Percentiles rank a stretch among this genome's conserved stretches.
phyloP scores from a whole-genome alignment of 345 rosid species.

The Trapa incisa region DNA sequence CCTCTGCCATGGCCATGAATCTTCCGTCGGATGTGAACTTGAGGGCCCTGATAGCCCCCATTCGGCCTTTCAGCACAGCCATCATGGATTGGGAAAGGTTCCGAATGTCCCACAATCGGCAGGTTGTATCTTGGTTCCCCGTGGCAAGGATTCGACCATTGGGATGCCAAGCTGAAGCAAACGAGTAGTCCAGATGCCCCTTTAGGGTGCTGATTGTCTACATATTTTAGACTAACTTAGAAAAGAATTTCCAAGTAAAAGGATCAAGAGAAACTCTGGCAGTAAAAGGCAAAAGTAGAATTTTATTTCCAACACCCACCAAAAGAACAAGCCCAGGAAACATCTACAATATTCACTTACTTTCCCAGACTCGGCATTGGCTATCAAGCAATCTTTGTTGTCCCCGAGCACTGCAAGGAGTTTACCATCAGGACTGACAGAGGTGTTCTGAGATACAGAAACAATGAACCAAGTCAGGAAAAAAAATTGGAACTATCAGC shows the following conservation, averaged over 20 bases:
- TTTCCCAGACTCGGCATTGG: conserved; percentile 71
- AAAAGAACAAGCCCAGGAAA: not conserved
- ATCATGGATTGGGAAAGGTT: conserved; percentile 47
- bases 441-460: conserved; percentile 36
- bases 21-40: no score
- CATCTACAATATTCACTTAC: conserved; percentile 12
- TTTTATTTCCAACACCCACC: no score
- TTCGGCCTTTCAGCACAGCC: conserved; percentile 64
- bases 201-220: conserved; percentile 34
- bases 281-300: not conserved
- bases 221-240: not conserved
- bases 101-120: conserved; percentile 88
- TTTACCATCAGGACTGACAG: conserved; percentile 76
- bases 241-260: not conserved
- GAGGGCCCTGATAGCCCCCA: conserved; percentile 82
- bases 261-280: not conserved
- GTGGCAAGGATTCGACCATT: conserved; percentile 74
- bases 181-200: conserved; percentile 93
- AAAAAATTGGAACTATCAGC: not conserved
- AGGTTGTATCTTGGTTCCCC: conserved; percentile 91
- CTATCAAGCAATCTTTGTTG: conserved; percentile 57
- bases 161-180: conserved; percentile 93
- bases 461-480: not conserved
- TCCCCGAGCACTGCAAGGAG: conserved; percentile 76
- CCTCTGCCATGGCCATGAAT: no score